Conservation (phyloP, 2,329 filamentous ascomycete species). For the Exophiala bonariae region DNA sequence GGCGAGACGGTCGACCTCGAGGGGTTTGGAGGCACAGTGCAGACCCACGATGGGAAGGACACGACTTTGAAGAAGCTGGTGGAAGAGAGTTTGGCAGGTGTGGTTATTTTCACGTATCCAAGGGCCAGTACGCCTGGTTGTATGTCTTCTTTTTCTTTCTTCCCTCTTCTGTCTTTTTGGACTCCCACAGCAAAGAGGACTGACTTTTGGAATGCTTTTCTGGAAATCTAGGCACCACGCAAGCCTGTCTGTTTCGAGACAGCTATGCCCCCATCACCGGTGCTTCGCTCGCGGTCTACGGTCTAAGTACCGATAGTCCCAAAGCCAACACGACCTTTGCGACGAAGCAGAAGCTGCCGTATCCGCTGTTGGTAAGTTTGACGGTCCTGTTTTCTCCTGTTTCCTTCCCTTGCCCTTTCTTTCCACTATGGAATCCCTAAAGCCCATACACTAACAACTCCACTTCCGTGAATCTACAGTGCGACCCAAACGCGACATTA, state of each 20-base stretch:
- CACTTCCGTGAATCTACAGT: too few relatives aligned
- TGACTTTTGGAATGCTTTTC: not conserved
- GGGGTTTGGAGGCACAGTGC: slow-evolving; percentile 66
- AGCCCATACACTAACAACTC: too few relatives aligned
- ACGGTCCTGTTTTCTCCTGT: not conserved
- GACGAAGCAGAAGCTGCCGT: slow-evolving; percentile 85
- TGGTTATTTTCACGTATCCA: slow-evolving; percentile 76
- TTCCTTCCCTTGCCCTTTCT: not conserved
- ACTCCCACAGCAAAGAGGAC: not conserved
- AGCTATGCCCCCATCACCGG: slow-evolving; percentile 72
- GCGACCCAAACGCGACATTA: slow-evolving; percentile 72
- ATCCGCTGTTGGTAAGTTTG: slow-evolving; percentile 63
- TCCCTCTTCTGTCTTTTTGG: not conserved
- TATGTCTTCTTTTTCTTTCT: slow-evolving; percentile 40
- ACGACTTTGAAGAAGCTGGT: slow-evolving; percentile 79
- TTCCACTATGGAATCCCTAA: too few relatives aligned
- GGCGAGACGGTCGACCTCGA: slow-evolving; percentile 57
- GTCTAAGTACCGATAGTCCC: slow-evolving; percentile 81
- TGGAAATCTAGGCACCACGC: slow-evolving; percentile 70
- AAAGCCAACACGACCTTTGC: slow-evolving; percentile 94
- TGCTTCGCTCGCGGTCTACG: slow-evolving; percentile 82
- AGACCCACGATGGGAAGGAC: slow-evolving; percentile 80
- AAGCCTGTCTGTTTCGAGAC: slow-evolving; percentile 93
- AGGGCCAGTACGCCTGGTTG: slow-evolving; percentile 93
- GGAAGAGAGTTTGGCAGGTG: slow-evolving; percentile 77